These are phyloP conservation scores for Oidiodendron maius DNA, from an alignment of 495 filamentous ascomycete genomes.

Conservation along the genomic window DNA sequence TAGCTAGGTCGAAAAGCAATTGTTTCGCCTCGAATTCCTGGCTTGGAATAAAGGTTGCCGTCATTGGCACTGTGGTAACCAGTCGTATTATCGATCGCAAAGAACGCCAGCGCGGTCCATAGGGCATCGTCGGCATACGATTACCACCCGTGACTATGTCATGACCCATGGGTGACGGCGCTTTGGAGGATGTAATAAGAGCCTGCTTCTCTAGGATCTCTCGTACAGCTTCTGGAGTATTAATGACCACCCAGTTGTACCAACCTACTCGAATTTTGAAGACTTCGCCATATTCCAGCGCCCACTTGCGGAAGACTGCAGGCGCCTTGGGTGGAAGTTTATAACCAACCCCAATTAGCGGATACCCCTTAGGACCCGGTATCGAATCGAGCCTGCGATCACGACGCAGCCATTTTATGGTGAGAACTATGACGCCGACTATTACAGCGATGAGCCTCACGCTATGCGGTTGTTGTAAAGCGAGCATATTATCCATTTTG, in stretches of 20 bases:
- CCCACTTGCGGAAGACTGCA: not conserved
- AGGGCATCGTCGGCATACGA: conserved; percentile 36
- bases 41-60: conserved; percentile 27
- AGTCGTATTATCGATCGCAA: conserved; percentile 29
- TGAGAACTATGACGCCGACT: too few species aligned
- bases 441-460: too few species aligned
- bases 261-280: not conserved
- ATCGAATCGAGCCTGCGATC: not conserved
- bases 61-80: conserved; percentile 20
- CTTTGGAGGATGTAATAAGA: not conserved
- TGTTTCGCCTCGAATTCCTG: conserved; percentile 42
- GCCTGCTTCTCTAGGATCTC: not conserved
- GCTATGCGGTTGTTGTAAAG: too few species aligned
- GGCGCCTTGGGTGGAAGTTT: not conserved
- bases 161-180: not conserved
- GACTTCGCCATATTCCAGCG: not conserved
- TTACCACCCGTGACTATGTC: not conserved
- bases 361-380: not conserved
- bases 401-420: too few species aligned
- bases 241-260: not conserved
- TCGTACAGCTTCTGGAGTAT: not conserved
- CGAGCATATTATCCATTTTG: too few species aligned
- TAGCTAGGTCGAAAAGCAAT: conserved; percentile 32
- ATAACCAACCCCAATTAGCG: not conserved
- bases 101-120: conserved; percentile 36